Base-by-base conservation (phyloP, 2,329 filamentous ascomycete genomes). In the Pseudogymnoascus destructans region DNA sequence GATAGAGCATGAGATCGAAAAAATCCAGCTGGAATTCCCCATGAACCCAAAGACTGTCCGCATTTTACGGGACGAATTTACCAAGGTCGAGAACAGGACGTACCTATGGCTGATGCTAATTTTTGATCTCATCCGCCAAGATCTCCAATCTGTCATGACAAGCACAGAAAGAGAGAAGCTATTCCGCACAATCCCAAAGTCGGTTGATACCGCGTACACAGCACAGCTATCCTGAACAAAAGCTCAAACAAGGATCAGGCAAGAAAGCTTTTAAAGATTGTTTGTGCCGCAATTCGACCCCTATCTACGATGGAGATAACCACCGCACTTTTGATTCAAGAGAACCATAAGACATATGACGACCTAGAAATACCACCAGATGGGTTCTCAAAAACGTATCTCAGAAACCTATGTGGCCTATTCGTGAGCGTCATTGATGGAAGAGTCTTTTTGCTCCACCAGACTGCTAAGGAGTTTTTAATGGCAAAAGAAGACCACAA, bases 391-490 rank as follows among this genome's bases (percentile, higher is more conserved):
- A 25, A 58, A 23, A 6, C 58, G 3, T 60, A 54, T 5, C 58
- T 73, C 9, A 61, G 66, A 36, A 57, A 67, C 5, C 59, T 70
- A 9, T 74, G 71, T 58, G 71, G 70, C 0, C 66, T 73, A 5
- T 72, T 74, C 55, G 61, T 74, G 2, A 65, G 57, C 15, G 62
- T 74, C n/a, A 59, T 67, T 1, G 62, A 71, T 42, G 61, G 58
- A 3, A 67, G 60, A 55, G 61, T 74, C 3, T 73, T 70, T 60
- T 63, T 74, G 5, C 62, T 74, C 30, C 72, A 74, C 32, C 70
- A 74, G 60, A 74, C 72, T 1, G 72, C 70, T 0, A 72, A 64
- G 57, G 71, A 73, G 42, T 73, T 73, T 59, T 58, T 74, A 32
- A 40, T 59, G 42, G 27, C 55, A 21, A 13, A 30, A 8, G 46